phyloP scores from a whole-genome alignment of 78 protist genomes.

The Pigoraptor vietnamica region DNA sequence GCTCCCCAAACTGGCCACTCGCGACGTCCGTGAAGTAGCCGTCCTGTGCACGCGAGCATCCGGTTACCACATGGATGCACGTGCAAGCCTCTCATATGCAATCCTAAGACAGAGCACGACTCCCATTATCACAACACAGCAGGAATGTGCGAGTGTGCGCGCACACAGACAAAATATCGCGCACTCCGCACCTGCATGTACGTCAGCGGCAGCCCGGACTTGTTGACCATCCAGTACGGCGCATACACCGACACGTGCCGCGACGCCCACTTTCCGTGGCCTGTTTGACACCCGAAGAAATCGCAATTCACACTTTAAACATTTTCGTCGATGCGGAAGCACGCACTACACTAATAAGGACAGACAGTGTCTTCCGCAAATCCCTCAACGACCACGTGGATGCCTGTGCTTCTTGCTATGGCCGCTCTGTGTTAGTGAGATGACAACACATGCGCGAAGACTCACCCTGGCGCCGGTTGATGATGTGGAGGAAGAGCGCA shows the following conservation, averaged over 20 bases:
- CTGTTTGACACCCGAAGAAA: background rate
- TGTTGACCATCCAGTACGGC: slow-evolving; percentile 14
- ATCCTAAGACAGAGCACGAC: too few relatives aligned
- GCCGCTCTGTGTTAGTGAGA: background rate
- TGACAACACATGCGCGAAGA: too few relatives aligned
- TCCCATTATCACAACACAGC: too few relatives aligned
- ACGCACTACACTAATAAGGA: too few relatives aligned
- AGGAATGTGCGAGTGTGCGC: too few relatives aligned
- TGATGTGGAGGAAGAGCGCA: background rate
- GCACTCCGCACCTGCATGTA: background rate
- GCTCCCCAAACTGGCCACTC: background rate
- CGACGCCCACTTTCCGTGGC: background rate
- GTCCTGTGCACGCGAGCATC: background rate
- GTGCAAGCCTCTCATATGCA: background rate
- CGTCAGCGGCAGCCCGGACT: background rate
- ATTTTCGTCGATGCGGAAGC: background rate
- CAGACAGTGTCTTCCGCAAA: too few relatives aligned
- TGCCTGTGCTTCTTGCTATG: background rate
- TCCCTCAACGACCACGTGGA: too few relatives aligned
- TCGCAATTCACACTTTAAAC: background rate
- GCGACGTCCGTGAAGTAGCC: background rate
- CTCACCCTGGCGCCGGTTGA: background rate
- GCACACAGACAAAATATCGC: too few relatives aligned
- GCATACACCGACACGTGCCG: background rate
- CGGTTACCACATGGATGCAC: background rate